Percentiles rank a stretch among this genome's conserved stretches.
phyloP scores from a whole-genome alignment of 2,329 filamentous ascomycete species.

The Fusarium sp. region DNA sequence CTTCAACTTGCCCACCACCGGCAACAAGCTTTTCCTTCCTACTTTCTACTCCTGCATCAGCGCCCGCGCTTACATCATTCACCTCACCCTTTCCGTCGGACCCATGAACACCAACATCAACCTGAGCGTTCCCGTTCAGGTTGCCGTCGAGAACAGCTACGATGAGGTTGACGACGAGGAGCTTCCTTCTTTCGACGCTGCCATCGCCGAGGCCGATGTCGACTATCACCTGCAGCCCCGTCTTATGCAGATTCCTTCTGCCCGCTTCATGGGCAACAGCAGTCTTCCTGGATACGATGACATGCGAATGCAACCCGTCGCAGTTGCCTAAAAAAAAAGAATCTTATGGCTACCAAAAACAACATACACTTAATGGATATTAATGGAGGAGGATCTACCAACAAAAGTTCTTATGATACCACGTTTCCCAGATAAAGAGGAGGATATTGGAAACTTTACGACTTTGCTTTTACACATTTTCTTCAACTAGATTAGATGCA shows the following conservation, averaged over 20 bases:
- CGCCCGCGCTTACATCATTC: constrained; percentile 65
- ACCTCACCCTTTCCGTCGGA: constrained; percentile 58
- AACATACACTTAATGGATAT: constrained; percentile 30
- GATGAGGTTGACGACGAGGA: constrained; percentile 48
- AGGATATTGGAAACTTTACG: constrained; percentile 30
- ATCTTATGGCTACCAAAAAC: neutral
- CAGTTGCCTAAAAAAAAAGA: constrained; percentile 35
- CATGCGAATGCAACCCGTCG: constrained; percentile 44
- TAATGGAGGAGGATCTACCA: constrained; percentile 34
- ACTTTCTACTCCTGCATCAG: constrained; percentile 69
- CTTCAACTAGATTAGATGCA: constrained; percentile 15
- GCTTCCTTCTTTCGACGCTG: constrained; percentile 63
- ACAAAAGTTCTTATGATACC: constrained; percentile 32
- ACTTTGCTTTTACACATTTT: constrained; percentile 17
- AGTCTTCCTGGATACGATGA: constrained; percentile 57
- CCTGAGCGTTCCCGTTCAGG: constrained; percentile 62
- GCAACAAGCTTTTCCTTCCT: constrained; percentile 64
- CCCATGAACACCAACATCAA: constrained; percentile 57
- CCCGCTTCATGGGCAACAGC: constrained; percentile 47
- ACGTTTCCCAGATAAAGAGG: constrained; percentile 26
- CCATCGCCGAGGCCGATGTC: constrained; percentile 54
- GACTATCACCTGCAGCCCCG: constrained; percentile 59
- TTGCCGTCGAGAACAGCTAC: constrained; percentile 57
- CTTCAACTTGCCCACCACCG: constrained; percentile 58
- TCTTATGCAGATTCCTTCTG: constrained; percentile 50